Percentiles rank a stretch among this genome's conserved stretches.
Conservation (phyloP, 2,329 filamentous ascomycete genomes). For the Aciculosporium take region DNA sequence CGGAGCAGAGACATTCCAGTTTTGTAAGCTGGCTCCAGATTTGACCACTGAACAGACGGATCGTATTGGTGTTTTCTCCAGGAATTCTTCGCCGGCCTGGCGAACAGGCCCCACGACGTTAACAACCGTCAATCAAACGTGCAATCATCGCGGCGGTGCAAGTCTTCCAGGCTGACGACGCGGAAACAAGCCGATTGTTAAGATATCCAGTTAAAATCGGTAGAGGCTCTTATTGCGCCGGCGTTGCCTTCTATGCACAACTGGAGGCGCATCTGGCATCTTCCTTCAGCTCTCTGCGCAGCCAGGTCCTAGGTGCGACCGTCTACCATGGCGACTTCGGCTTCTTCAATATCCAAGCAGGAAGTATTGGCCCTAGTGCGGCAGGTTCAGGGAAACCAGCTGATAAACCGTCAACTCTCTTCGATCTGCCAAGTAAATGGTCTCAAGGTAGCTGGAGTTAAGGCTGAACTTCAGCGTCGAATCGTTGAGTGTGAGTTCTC, state of each 20-base stretch:
- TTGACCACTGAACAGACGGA: neutral
- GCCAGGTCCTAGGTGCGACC: neutral
- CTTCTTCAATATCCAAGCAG: constrained; percentile 18
- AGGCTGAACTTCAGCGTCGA: constrained; percentile 65
- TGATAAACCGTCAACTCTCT: constrained; percentile 54
- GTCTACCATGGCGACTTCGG: constrained; percentile 12
- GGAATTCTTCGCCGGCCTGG: constrained; percentile 1
- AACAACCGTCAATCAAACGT: too few relatives aligned
- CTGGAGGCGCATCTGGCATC: neutral
- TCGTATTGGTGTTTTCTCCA: neutral
- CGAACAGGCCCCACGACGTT: constrained; percentile 1
- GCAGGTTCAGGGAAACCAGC: constrained; percentile 26
- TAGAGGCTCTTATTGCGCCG: neutral
- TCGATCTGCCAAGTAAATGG: constrained; percentile 62
- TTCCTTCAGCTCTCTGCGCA: neutral
- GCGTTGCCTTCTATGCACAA: constrained; percentile 5
- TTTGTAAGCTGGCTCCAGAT: too few relatives aligned
- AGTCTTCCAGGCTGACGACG: neutral
- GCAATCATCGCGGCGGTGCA: neutral
- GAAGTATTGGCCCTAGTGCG: constrained; percentile 33
- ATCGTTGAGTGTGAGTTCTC: constrained; percentile 58
- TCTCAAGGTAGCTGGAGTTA: constrained; percentile 68
- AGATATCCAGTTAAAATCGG: neutral
- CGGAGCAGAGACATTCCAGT: neutral
- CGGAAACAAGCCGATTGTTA: neutral